A percentile compares a stretch with the other conserved stretches of the same genome.
Conservation (phyloP, 352 stramenopile genomes). For the Pythium apleroticum region DNA sequence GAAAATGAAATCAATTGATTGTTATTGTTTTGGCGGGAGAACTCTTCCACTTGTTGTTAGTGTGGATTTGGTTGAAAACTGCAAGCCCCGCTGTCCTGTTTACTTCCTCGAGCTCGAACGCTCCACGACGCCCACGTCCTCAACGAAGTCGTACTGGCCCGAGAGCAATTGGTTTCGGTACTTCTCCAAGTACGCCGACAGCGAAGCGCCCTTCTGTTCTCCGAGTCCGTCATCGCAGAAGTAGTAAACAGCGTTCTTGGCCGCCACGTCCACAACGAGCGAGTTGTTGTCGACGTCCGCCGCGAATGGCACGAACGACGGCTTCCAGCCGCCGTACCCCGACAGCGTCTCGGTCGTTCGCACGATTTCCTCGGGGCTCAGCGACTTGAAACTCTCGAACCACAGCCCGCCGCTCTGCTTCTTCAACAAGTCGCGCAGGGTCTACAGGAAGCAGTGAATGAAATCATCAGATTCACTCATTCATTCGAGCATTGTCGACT, state of each 20-base stretch:
- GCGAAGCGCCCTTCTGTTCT: constrained; percentile 43
- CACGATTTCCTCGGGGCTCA: constrained; percentile 66
- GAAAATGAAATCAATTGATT: constrained; percentile 11
- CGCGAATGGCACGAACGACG: constrained; percentile 70
- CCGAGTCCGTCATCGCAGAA: constrained; percentile 68
- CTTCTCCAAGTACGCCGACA: constrained; percentile 73
- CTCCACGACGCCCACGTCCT: constrained; percentile 81
- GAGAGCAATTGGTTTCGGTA: constrained; percentile 84
- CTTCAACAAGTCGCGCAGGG: constrained; percentile 58
- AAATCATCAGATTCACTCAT: background rate
- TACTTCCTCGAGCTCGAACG: constrained; percentile 66
- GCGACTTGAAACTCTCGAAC: constrained; percentile 84
- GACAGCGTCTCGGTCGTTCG: constrained; percentile 46
- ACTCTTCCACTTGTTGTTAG: background rate
- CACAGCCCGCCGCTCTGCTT: constrained; percentile 81
- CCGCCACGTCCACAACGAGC: constrained; percentile 52
- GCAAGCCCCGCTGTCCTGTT: too few species aligned
- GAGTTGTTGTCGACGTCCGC: constrained; percentile 64
- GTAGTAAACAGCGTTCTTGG: constrained; percentile 64
- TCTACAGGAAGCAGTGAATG: constrained; percentile 26
- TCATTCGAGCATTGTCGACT: background rate
- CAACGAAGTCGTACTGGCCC: constrained; percentile 79
- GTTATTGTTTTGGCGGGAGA: constrained; percentile 10
- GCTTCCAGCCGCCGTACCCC: constrained; percentile 52
- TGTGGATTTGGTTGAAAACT: too few species aligned